A percentile compares a stretch with the other conserved stretches of the same genome.
Evolutionary conservation across 2,329 filamentous ascomycete species (phyloP).

Genomic region (Purpureocillium takamizusanense): DNA sequence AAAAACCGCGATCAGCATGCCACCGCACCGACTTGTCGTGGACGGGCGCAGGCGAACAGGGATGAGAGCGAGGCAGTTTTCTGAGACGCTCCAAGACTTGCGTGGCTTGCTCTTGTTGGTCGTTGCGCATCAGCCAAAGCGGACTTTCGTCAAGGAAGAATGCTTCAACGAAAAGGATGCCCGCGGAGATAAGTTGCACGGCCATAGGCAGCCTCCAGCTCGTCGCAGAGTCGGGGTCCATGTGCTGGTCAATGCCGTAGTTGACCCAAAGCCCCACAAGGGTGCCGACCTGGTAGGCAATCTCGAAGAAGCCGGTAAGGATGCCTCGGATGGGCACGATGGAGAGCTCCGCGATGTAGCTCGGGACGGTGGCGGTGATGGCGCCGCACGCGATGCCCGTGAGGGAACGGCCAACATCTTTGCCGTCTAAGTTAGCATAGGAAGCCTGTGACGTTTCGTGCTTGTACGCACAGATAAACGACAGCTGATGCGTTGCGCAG

Average conservation of each 20-base stretch:
- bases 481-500: constrained; percentile 28
- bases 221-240: constrained; percentile 19
- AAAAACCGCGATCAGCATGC: no score
- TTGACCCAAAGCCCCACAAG: constrained; percentile 44
- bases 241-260: constrained; percentile 32
- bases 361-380: constrained; percentile 49
- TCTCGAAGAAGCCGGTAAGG: constrained; percentile 42
- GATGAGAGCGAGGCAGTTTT: constrained; percentile 29
- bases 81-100: constrained; percentile 28
- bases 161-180: constrained; percentile 32
- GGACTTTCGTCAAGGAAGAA: constrained; percentile 35
- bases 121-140: constrained; percentile 26
- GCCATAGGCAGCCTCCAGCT: constrained; percentile 42
- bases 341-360: constrained; percentile 56
- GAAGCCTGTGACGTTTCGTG: accelerated
- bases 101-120: constrained; percentile 21
- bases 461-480: constrained; percentile 30
- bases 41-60: constrained; percentile 13
- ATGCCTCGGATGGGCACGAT: constrained; percentile 49
- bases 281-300: constrained; percentile 44
- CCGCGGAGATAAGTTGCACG: constrained; percentile 34
- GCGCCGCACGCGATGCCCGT: constrained; percentile 49
- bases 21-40: no score
- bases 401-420: constrained; percentile 46
- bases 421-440: not conserved